Percentiles rank a stretch among this genome's conserved stretches.
These are phyloP conservation scores for Wallacemonas sp. DNA, from an alignment of 208 protist species.

Conservation along the genomic window DNA sequence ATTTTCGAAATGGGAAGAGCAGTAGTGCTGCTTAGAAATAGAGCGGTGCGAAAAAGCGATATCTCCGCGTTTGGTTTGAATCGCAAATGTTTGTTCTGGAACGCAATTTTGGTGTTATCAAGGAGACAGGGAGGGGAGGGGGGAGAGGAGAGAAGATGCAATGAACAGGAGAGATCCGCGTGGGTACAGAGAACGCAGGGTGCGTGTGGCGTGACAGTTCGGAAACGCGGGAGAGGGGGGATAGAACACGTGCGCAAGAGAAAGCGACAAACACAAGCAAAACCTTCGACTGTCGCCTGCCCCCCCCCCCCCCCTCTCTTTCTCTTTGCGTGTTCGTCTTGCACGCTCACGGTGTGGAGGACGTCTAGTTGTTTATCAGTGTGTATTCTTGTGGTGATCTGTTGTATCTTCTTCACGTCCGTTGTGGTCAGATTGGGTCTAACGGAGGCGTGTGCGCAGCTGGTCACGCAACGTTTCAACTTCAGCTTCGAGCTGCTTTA, in stretches of 20 bases:
- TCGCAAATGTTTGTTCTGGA: too few species aligned
- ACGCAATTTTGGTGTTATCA: background rate
- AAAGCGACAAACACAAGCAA: background rate
- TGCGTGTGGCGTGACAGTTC: too few species aligned
- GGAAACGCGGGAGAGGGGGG: too few species aligned
- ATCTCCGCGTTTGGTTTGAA: too few species aligned
- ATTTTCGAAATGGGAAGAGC: slow-evolving; percentile 11
- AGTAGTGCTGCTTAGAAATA: background rate
- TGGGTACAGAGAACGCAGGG: too few species aligned
- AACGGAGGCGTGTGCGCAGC: slow-evolving; percentile 17
- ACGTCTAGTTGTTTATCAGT: background rate
- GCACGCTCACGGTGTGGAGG: background rate
- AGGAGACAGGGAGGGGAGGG: slow-evolving; percentile 4
- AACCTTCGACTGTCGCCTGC: too few species aligned
- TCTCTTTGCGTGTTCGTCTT: background rate
- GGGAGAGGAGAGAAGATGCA: background rate
- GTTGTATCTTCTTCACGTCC: background rate
- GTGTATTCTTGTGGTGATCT: background rate
- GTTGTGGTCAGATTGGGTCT: background rate
- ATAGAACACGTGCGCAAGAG: background rate
- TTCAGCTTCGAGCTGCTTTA: slow-evolving; percentile 68
- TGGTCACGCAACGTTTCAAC: slow-evolving; percentile 41
- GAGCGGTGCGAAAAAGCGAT: too few species aligned
- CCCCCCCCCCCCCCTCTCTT: background rate
- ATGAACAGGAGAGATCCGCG: too few species aligned